Evolutionary conservation across 495 filamentous ascomycete species (phyloP), one percentile per base, ranked within the genome.

Genomic region (Margaritispora aquatica): DNA sequence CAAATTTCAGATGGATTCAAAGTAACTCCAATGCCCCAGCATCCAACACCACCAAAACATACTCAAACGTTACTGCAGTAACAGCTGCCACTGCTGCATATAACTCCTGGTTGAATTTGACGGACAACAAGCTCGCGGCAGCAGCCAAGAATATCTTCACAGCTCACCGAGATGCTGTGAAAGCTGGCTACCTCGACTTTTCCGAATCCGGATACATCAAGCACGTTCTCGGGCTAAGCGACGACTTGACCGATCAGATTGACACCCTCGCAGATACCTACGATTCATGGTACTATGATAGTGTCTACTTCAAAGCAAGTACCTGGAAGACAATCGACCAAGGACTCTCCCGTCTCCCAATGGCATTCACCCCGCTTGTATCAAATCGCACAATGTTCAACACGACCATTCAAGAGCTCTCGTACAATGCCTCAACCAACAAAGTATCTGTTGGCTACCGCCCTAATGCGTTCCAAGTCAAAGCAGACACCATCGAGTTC

Each of bases 311-410:
- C 66, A 63, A 63, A 3, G 82, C 84, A 0, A 78, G 79, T 0
- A 71, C 73, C 3, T 88, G 82, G 81, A 74, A 68, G 29, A 88
- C 86, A 1, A 89, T 88, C 59, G 80, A 89, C 59, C 80, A 84
- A 66, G 72, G 71, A 5, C 70, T 88, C 0, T 79, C 78, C 56
- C 77, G 77, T 1, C 75, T 89, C 2, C 84, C 86, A 0, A 64
- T 74, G 1, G 80, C 86, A 3, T 87, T 88, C 72, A 74, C 75
- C 31, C 86, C 85, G 0, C 73, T 79, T 20, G 76, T 89, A 19
- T 67, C 72, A 22, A 70, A 81, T 11, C 76, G 75, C 24, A 80
- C 80, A 0, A 79, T 74, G 17, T 74, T 86, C 48, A 71, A 74
- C 66, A 76, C 75, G n/a, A 77, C 73, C 13, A 70, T 88, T 22